Conservation (phyloP, 2,329 filamentous ascomycete genomes). For the Ophiostoma ulmi region DNA sequence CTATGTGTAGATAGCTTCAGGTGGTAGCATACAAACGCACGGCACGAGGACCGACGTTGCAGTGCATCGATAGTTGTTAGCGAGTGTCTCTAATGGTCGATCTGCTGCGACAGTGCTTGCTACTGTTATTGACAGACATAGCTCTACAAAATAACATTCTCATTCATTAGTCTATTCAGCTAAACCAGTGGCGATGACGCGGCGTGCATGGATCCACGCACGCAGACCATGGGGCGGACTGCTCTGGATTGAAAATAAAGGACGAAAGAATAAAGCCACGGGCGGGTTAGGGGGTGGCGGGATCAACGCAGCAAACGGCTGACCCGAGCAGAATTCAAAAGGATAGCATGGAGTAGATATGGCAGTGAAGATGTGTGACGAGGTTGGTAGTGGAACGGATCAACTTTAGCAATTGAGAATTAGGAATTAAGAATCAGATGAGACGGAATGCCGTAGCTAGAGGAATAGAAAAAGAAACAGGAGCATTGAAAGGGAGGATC, state of each 20-base stretch:
- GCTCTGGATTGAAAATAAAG: neutral
- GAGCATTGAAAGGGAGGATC: neutral
- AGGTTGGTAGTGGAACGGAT: neutral
- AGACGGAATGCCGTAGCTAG: neutral
- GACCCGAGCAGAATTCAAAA: neutral
- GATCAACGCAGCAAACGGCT: neutral
- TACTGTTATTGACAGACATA: too few species aligned
- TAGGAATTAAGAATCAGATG: neutral
- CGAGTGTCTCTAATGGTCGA: neutral
- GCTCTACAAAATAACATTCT: too few species aligned
- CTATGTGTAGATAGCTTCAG: neutral
- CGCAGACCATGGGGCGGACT: slow-evolving; percentile 2
- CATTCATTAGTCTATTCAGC: neutral
- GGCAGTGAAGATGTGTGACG: neutral
- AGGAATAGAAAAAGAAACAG: neutral
- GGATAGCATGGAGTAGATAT: neutral
- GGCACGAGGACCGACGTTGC: neutral
- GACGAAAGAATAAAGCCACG: neutral
- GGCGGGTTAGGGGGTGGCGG: neutral
- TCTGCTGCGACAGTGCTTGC: neutral
- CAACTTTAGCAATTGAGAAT: neutral
- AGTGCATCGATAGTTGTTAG: neutral
- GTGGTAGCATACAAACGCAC: neutral
- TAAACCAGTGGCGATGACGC: neutral
- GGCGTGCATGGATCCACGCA: slow-evolving; percentile 3